A percentile compares a stretch with the other conserved stretches of the same genome.
phyloP scores from a whole-genome alignment of 495 filamentous ascomycete species.

The Penicillium malachiteum region DNA sequence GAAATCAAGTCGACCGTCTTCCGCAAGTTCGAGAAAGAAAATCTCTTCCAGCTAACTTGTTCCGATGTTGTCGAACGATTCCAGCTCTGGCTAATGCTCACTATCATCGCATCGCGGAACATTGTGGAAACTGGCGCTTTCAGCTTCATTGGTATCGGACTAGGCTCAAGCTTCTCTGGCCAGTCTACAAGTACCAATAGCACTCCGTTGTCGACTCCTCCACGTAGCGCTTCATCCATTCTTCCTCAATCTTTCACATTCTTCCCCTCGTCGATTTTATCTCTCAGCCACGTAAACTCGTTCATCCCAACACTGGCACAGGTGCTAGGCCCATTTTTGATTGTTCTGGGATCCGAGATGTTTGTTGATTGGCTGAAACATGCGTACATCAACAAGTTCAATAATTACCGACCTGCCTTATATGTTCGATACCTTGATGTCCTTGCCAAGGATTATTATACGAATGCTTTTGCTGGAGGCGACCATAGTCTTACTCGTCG shows the following conservation, averaged over 20 bases:
- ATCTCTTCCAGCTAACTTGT: slow-evolving; percentile 93
- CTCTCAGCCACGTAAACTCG: slow-evolving; percentile 44
- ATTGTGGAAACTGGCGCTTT: slow-evolving; percentile 82
- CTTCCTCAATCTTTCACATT: slow-evolving; percentile 86
- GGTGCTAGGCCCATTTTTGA: slow-evolving; percentile 83
- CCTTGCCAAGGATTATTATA: slow-evolving; percentile 95
- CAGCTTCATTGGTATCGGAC: slow-evolving; percentile 34
- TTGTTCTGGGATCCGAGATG: slow-evolving; percentile 95
- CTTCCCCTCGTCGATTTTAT: slow-evolving; percentile 60
- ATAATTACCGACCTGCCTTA: slow-evolving; percentile 86
- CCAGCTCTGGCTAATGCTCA: slow-evolving; percentile 94
- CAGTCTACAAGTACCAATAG: slow-evolving; percentile 45
- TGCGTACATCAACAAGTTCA: slow-evolving; percentile 97
- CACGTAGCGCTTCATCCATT: slow-evolving; percentile 58
- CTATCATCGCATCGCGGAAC: slow-evolving; percentile 93
- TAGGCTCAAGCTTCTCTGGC: slow-evolving; percentile 32
- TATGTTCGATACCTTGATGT: slow-evolving; percentile 90
- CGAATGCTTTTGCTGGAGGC: slow-evolving; percentile 73
- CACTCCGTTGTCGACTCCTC: slow-evolving; percentile 46
- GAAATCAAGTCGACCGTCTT: slow-evolving; percentile 98
- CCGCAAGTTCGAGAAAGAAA: slow-evolving; percentile 97
- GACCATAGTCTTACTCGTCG: slow-evolving; percentile 87
- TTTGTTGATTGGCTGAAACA: slow-evolving; percentile 97
- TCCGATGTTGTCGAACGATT: slow-evolving; percentile 97
- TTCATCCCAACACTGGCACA: slow-evolving; percentile 74